Evolutionary conservation across 257 asterid genomes (phyloP).

Genomic region (Prunella vulgaris): DNA sequence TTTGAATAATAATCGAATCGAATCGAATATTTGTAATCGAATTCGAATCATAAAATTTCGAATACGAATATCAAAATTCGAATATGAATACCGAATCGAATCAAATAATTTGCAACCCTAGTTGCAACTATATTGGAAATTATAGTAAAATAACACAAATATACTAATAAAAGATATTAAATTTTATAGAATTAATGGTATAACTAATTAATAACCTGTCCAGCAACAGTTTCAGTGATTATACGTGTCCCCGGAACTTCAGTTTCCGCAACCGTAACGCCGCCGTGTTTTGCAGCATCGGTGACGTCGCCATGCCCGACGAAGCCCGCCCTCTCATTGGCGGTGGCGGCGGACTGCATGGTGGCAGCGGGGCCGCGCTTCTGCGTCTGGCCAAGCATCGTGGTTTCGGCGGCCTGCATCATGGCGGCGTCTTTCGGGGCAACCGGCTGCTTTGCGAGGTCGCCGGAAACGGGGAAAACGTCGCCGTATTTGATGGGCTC

Average conservation of each 20-base stretch:
- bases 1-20: no score
- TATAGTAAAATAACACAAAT: no score
- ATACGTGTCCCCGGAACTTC: constrained; percentile 45
- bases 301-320: constrained; percentile 43
- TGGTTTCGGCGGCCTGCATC: constrained; percentile 64
- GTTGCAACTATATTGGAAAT: no score
- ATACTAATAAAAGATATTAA: no score
- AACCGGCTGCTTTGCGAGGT: constrained; percentile 43
- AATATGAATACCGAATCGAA: no score
- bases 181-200: not conserved
- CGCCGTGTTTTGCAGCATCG: constrained; percentile 29
- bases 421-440: constrained; percentile 67
- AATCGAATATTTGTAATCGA: no score
- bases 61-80: no score
- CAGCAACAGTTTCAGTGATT: constrained; percentile 57
- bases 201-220: constrained; percentile 20
- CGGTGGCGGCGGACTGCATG: constrained; percentile 59
- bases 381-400: constrained; percentile 44
- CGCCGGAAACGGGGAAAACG: constrained; percentile 49
- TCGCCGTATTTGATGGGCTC: constrained; percentile 58
- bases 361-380: constrained; percentile 57
- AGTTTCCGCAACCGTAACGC: constrained; percentile 45
- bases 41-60: no score
- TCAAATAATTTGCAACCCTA: no score
- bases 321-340: constrained; percentile 48